Conservation (phyloP, 2,329 filamentous ascomycete genomes). For the Corniculantispora saksenae region DNA sequence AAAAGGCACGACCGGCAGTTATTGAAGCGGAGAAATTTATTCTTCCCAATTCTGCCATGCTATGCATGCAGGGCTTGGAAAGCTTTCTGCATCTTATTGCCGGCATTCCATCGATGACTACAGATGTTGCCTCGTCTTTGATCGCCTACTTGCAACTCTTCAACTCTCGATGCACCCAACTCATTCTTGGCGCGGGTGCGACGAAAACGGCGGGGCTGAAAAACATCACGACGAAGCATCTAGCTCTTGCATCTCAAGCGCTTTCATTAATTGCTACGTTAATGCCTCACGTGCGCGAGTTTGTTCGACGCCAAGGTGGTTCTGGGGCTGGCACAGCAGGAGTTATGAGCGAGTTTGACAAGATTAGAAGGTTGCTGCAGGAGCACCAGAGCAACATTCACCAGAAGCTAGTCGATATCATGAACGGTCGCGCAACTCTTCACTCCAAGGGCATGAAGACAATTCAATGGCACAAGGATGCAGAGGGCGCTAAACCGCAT, state of each 20-base stretch:
- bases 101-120: conserved; percentile 84
- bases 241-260: conserved; percentile 87
- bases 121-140: conserved; percentile 76
- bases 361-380: conserved; percentile 77
- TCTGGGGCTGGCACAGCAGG: conserved; percentile 53
- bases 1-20: conserved; percentile 69
- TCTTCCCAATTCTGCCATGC: conserved; percentile 78
- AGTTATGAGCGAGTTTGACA: conserved; percentile 84
- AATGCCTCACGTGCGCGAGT: conserved; percentile 88
- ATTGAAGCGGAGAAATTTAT: conserved; percentile 86
- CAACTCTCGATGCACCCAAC: conserved; percentile 93
- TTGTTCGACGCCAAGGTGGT: conserved; percentile 74
- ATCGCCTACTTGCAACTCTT: conserved; percentile 89
- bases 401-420: conserved; percentile 91
- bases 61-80: conserved; percentile 79
- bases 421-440: conserved; percentile 73
- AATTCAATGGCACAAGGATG: conserved; percentile 68
- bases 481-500: conserved; percentile 48
- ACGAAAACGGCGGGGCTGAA: conserved; percentile 86
- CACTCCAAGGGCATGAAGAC: conserved; percentile 75
- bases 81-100: conserved; percentile 81
- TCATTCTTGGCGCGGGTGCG: conserved; percentile 92
- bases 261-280: conserved; percentile 84
- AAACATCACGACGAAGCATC: conserved; percentile 94
- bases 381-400: conserved; percentile 91